phyloP scores from a whole-genome alignment of 2,329 filamentous ascomycete genomes.

The Penicillium sp. region DNA sequence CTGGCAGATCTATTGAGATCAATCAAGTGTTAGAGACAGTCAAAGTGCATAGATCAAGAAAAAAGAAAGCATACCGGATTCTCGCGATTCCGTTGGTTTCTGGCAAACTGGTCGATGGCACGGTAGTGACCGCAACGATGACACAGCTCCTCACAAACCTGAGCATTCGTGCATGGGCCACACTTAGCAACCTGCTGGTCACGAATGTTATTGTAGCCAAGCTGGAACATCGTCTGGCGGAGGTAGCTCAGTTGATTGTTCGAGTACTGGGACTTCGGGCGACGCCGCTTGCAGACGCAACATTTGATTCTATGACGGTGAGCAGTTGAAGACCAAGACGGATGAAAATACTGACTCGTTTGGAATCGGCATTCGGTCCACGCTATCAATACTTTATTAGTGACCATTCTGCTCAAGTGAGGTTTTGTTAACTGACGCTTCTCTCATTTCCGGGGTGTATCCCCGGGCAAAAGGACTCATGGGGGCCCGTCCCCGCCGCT shows the following conservation, averaged over 20 bases:
- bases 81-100: constrained; percentile 6
- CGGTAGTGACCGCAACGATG: constrained; percentile 1
- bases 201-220: neutral
- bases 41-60: too few relatives aligned
- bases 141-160: constrained; percentile 1
- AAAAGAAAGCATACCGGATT: neutral
- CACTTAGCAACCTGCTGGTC: constrained; percentile 6
- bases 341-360: constrained; percentile 1
- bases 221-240: neutral
- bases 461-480: neutral
- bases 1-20: neutral
- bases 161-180: neutral
- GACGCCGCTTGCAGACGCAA: constrained; percentile 3
- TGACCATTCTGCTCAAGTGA: neutral
- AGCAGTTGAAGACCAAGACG: neutral
- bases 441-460: neutral
- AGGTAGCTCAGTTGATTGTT: constrained; percentile 3
- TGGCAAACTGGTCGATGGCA: constrained; percentile 4
- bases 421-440: neutral
- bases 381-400: neutral
- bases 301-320: constrained; percentile 6
- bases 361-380: neutral
- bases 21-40: neutral
- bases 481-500: neutral
- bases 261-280: neutral